These are phyloP conservation scores for Puccinia triticina DNA, from an alignment of 1,284 basidiomycete species.

Conservation along the genomic window DNA sequence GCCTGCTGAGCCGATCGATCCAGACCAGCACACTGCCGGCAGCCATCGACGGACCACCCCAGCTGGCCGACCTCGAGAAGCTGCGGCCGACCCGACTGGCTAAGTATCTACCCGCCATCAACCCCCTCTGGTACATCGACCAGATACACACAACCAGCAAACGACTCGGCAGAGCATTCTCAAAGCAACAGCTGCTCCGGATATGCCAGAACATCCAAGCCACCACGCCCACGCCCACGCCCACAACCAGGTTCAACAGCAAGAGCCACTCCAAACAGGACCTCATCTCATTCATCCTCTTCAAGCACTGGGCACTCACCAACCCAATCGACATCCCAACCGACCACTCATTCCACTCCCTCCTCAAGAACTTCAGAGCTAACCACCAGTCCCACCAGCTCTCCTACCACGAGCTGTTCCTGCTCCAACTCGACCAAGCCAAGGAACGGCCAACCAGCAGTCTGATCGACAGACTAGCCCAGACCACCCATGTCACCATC, in stretches of 20 bases:
- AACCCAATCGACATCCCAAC: slow-evolving; percentile 1
- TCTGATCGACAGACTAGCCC: neutral
- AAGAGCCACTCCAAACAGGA: neutral
- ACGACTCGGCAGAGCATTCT: slow-evolving; percentile 3
- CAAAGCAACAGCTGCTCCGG: neutral
- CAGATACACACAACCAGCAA: neutral
- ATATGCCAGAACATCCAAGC: neutral
- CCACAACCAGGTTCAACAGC: neutral
- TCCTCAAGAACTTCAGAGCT: neutral
- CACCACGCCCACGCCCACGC: neutral
- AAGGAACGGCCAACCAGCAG: neutral
- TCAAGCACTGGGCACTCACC: slow-evolving; percentile 15
- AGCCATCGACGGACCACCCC: neutral
- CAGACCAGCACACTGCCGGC: no score
- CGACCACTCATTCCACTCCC: neutral
- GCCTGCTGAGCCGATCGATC: no score
- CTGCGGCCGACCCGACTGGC: neutral
- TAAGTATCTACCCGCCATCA: neutral
- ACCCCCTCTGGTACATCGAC: slow-evolving; percentile 12
- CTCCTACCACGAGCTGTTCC: slow-evolving; percentile 8
- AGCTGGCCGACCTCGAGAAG: neutral
- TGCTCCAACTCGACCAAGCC: neutral
- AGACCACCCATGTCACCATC: neutral
- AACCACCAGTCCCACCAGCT: neutral
- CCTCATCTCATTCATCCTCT: neutral